Percentiles rank a stretch among this genome's conserved stretches.
Conservation (phyloP, 164 flowering plant genomes). For the Piper longum region DNA sequence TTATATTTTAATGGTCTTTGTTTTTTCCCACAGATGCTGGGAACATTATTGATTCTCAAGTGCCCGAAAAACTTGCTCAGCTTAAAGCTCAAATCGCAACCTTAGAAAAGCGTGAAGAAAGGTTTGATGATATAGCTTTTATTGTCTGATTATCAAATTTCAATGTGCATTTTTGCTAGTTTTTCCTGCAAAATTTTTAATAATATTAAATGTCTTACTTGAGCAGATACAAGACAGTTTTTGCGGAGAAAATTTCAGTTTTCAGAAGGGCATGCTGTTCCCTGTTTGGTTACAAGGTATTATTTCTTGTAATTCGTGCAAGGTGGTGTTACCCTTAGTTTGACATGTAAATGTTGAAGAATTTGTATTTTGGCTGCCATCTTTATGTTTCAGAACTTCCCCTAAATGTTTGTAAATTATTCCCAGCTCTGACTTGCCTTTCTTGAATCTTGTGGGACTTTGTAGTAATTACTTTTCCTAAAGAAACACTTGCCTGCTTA, state of each 20-base stretch:
- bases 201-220: conserved; percentile 1
- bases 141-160: not conserved
- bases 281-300: conserved; percentile 96
- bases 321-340: not conserved
- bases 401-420: too few relatives aligned
- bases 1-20: not conserved
- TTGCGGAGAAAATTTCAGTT: conserved; percentile 91
- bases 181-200: not conserved
- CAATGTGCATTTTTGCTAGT: not conserved
- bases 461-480: too few relatives aligned
- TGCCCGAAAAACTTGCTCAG: conserved; percentile 72
- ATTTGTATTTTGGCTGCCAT: too few relatives aligned
- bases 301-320: too few relatives aligned
- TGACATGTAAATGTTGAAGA: too few relatives aligned
- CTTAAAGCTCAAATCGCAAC: conserved; percentile 90
- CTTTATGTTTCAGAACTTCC: too few relatives aligned
- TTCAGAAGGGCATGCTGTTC: conserved; percentile 98
- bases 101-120: conserved; percentile 92
- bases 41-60: conserved; percentile 49
- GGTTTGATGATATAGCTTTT: conserved; percentile 25
- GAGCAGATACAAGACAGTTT: conserved; percentile 89
- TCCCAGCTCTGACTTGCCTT: too few relatives aligned
- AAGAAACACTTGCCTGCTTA: too few relatives aligned
- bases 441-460: too few relatives aligned
- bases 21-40: conserved; percentile 48